These are phyloP conservation scores for Amanita molliuscula DNA, from an alignment of 768 basidiomycete genomes.

Conservation along the genomic window DNA sequence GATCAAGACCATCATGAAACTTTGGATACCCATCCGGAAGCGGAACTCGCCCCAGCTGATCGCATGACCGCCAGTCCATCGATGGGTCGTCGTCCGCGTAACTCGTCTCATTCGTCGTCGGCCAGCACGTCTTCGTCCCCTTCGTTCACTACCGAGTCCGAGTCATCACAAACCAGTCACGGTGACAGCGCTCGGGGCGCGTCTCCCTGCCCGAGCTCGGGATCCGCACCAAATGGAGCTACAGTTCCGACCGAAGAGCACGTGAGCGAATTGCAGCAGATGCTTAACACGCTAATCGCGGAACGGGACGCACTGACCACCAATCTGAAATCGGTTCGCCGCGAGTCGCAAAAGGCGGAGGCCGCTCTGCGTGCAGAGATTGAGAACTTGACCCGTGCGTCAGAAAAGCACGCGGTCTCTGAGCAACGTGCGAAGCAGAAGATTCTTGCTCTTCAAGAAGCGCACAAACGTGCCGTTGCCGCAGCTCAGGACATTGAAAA, in stretches of 20 bases:
- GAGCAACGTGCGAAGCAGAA: slow-evolving; percentile 84
- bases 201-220: slow-evolving; percentile 15
- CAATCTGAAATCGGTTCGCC: slow-evolving; percentile 67
- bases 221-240: slow-evolving; percentile 12
- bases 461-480: slow-evolving; percentile 68
- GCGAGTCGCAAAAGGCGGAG: slow-evolving; percentile 78
- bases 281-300: slow-evolving; percentile 47
- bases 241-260: slow-evolving; percentile 58
- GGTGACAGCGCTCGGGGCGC: slow-evolving; percentile 10
- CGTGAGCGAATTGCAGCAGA: slow-evolving; percentile 52
- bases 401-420: slow-evolving; percentile 64
- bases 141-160: slow-evolving; percentile 1
- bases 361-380: slow-evolving; percentile 77
- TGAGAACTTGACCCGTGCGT: slow-evolving; percentile 70
- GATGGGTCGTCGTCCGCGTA: slow-evolving; percentile 18
- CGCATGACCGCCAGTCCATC: slow-evolving; percentile 21
- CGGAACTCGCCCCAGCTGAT: slow-evolving; percentile 20
- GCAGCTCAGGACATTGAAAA: slow-evolving; percentile 37
- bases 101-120: slow-evolving; percentile 10
- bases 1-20: slow-evolving; percentile 21
- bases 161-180: slow-evolving; percentile 7
- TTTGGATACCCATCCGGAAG: slow-evolving; percentile 22
- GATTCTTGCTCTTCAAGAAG: slow-evolving; percentile 79
- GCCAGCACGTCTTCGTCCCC: slow-evolving; percentile 8
- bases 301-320: slow-evolving; percentile 62